These are phyloP conservation scores for Suillus hirtellus DNA, from an alignment of 768 basidiomycete species.

Conservation along the genomic window DNA sequence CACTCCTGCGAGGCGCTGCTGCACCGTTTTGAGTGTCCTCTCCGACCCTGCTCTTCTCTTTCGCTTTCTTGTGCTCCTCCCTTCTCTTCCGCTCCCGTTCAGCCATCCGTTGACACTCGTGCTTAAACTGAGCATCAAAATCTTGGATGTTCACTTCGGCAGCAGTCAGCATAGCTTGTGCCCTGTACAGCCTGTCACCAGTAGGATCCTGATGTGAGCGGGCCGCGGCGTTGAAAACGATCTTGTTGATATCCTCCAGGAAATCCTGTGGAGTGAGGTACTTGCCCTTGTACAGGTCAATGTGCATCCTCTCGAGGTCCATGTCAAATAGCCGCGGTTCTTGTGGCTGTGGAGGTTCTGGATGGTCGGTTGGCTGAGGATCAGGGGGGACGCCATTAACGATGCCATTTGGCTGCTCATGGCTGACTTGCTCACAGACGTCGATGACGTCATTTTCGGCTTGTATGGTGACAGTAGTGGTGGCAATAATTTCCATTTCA, in stretches of 20 bases:
- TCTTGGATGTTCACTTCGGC: conserved; percentile 84
- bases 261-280: conserved; percentile 91
- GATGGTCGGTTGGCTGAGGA: conserved; percentile 20
- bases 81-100: conserved; percentile 67
- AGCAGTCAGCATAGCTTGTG: conserved; percentile 87
- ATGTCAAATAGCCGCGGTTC: conserved; percentile 70
- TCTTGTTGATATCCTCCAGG: conserved; percentile 78
- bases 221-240: conserved; percentile 71
- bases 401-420: conserved; percentile 34
- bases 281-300: conserved; percentile 76
- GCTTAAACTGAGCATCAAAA: conserved; percentile 73
- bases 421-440: conserved; percentile 37
- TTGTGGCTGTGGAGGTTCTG: conserved; percentile 35
- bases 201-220: conserved; percentile 55
- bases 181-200: conserved; percentile 70
- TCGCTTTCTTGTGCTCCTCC: conserved; percentile 47
- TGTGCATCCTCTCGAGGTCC: conserved; percentile 91
- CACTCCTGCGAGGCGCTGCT: conserved; percentile 61
- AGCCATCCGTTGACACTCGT: conserved; percentile 91
- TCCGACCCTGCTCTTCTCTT: conserved; percentile 36
- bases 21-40: conserved; percentile 30
- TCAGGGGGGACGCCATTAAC: conserved; percentile 38
- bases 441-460: conserved; percentile 46
- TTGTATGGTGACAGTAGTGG: conserved; percentile 39
- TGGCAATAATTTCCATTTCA: conserved; percentile 37